Percentiles rank a stretch among this genome's conserved stretches.
phyloP scores from a whole-genome alignment of 106 monocot genomes.

The Acorus gramineus region DNA sequence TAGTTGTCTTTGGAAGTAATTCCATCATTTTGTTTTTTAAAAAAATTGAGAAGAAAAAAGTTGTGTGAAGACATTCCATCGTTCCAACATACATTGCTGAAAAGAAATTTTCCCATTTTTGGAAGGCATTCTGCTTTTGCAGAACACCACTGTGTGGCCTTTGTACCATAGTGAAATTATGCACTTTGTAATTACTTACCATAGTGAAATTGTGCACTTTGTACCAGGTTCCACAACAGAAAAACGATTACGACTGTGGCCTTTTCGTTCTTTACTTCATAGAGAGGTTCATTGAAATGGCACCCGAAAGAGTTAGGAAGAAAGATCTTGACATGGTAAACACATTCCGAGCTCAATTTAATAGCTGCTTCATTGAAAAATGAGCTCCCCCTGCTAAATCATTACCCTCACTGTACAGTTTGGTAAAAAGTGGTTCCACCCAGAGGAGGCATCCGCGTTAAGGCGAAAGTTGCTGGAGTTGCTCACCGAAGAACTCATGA shows the following conservation, averaged over 20 bases:
- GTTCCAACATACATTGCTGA: too few relatives aligned
- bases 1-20: too few relatives aligned
- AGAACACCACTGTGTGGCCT: too few relatives aligned
- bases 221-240: constrained; percentile 83
- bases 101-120: too few relatives aligned
- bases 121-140: too few relatives aligned
- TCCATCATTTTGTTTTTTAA: too few relatives aligned
- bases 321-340: constrained; percentile 67
- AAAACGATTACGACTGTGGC: constrained; percentile 88
- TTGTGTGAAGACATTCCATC: constrained; percentile 29
- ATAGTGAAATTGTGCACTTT: neutral
- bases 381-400: too few relatives aligned
- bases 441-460: constrained; percentile 57
- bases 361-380: too few relatives aligned
- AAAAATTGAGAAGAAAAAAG: constrained; percentile 24
- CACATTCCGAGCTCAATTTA: neutral
- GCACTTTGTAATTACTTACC: too few relatives aligned
- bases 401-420: constrained; percentile 12
- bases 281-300: constrained; percentile 69
- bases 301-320: constrained; percentile 60
- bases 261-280: constrained; percentile 92
- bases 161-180: too few relatives aligned
- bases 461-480: constrained; percentile 31
- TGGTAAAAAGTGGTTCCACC: constrained; percentile 65
- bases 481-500: constrained; percentile 47